Base-by-base conservation (phyloP, 2,329 filamentous ascomycete species). In the Botrytis paeoniae region DNA sequence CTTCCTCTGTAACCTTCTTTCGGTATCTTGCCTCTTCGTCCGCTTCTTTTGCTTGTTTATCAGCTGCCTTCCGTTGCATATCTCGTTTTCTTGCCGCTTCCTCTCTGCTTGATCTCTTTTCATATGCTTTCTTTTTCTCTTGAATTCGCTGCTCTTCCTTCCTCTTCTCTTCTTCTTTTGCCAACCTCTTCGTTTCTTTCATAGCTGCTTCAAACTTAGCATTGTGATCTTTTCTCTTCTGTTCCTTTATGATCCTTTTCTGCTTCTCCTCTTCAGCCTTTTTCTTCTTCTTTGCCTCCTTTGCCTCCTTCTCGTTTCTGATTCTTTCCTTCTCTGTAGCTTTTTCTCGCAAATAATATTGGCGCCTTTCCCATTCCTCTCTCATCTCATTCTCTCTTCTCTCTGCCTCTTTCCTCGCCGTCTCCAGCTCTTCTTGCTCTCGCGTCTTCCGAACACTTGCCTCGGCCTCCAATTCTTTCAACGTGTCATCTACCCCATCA, bases 31-130 rank as follows among this genome's bases (percentile, higher is more conserved):
- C 25, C 2, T 16, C n/a, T 29, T 54, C 51, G 14, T 57, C 51
- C 18, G 14, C n/a, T 29, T 29, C 14, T 29, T 14, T 57, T 57
- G 6, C n/a, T 57, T 57, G 14, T 32, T 57, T 57, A 1, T 57
- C n/a, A 18, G 0, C 2, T 1, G 1, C n/a, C 3, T 32, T 29
- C 6, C n/a, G n/a, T 7, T 18, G n/a, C 1, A 8, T 3, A 32
- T 57, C 51, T 57, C 51, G n/a, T 8, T 18, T 8, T 32, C 14
- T 57, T 32, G 6, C 7, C 14, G 51, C n/a, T 4, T 57, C 9
- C 6, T 57, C n/a, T 16, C 51, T 57, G 5, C n/a, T 18, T 9
- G 0, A 9, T 3, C n/a, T 57, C 8, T 1, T 57, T 18, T 57
- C 25, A 18, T 4, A 18, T 18, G 14, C n/a, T 5, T 57, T 57